Evolutionary conservation across 306 rosid genomes (phyloP), one percentile per base, ranked within the genome.

Genomic region (Trifolium pratense): DNA sequence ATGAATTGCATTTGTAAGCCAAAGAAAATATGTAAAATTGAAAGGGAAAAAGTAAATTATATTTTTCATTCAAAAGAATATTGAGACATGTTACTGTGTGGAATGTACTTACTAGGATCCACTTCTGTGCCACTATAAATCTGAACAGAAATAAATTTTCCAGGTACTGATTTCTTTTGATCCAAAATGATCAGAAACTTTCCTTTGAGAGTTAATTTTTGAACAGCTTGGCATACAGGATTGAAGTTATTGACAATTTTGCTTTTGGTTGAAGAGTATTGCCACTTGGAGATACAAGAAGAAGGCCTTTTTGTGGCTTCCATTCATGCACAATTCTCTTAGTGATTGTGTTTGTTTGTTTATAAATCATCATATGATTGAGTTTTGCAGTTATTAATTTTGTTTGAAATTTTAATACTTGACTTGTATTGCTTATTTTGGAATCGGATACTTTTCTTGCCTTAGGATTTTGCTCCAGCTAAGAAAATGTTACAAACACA

Each of bases 91-190:
- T 59, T 40, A 56, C 15, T 58, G 51, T 46, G 8, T 31, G 20
- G 20, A 17, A 26, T 11, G 39, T 34, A 75, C 90, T 76, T 60
- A 87, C 92, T 60, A 5, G 84, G 88, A 75, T 84, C 89, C 3
- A 82, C 69, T 71, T 84, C 75, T 1, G 92, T 84, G 58, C 82
- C 81, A 66, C 97, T 91, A 61, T 53, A 87, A 39, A 91, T 77
- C 80, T 70, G 90, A 80, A 91, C 63, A 73, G 76, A 85, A 64
- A 78, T 66, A 4, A 81, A 81, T 53, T 84, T 91, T 65, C 79
- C 90, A 58, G 87, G 81, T 60, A 68, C 70, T 11, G 89, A 68
- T 77, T 82, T 71, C 14, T 79, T 72, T 34, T 73, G 56, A 46
- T 73, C 14, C 55, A 51, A 71, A 7, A 56, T 66, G 60, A 84